Percentiles rank a stretch among this genome's conserved stretches.
Evolutionary conservation across 2,329 filamentous ascomycete species (phyloP).

Genomic region (Coniochaeta ligniaria): DNA sequence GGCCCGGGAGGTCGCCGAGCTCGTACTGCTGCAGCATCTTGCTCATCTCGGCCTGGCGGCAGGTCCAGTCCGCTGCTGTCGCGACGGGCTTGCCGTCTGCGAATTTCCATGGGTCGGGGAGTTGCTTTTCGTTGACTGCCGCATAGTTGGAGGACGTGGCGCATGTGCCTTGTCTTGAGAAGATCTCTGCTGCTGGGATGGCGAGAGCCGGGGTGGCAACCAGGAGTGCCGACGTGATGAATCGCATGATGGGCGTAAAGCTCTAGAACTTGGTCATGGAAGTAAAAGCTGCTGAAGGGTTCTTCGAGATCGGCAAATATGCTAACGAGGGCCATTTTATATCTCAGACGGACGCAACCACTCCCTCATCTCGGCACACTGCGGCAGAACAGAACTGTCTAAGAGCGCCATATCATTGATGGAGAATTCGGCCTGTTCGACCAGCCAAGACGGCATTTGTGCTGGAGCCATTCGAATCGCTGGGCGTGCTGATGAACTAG

Average conservation of each 20-base stretch:
- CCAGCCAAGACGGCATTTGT: constrained; percentile 1
- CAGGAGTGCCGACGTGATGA: neutral
- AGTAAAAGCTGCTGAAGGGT: neutral
- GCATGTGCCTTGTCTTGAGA: constrained; percentile 1
- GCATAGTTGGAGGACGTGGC: neutral
- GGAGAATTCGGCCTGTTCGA: neutral
- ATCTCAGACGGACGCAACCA: neutral
- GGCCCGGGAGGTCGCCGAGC: constrained; percentile 34
- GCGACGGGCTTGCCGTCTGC: constrained; percentile 30
- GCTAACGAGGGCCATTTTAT: neutral
- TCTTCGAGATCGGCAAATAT: neutral
- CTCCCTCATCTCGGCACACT: neutral
- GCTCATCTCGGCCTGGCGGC: constrained; percentile 36
- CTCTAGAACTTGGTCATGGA: neutral
- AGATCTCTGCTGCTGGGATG: constrained; percentile 1
- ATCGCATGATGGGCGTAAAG: neutral
- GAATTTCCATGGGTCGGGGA: constrained; percentile 38
- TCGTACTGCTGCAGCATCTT: constrained; percentile 37
- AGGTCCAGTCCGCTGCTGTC: constrained; percentile 32
- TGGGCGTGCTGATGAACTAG: neutral
- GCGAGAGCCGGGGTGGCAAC: constrained; percentile 4
- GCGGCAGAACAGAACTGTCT: neutral
- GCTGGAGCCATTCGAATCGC: neutral
- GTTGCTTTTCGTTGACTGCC: constrained; percentile 5
- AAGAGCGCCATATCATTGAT: neutral